Evolutionary conservation across 164 flowering plant genomes (phyloP).

Genomic region (Annona cherimola): DNA sequence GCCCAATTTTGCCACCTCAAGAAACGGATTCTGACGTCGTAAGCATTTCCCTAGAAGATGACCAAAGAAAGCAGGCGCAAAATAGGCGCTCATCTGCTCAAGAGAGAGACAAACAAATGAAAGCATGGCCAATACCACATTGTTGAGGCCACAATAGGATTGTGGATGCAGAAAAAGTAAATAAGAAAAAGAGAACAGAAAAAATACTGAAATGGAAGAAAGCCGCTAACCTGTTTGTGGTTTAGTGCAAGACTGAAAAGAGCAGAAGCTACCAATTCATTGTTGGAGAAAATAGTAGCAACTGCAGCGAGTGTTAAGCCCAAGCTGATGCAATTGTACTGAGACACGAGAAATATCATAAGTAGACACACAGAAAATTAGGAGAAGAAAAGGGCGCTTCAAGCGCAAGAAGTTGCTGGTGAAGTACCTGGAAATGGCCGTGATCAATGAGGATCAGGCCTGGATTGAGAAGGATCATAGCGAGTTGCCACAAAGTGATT

Average conservation of each 20-base stretch:
- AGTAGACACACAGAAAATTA: background rate
- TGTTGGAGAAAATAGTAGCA: slow-evolving; percentile 65
- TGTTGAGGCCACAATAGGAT: background rate
- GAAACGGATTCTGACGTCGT: slow-evolving; percentile 49
- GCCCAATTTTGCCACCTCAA: slow-evolving; percentile 67
- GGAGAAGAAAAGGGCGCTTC: too few species aligned
- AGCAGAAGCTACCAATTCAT: slow-evolving; percentile 56
- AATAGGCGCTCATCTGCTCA: slow-evolving; percentile 97
- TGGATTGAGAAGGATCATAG: slow-evolving; percentile 68
- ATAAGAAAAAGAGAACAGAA: background rate
- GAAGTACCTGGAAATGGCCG: slow-evolving; percentile 93
- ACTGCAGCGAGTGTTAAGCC: slow-evolving; percentile 85
- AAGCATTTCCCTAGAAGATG: slow-evolving; percentile 81
- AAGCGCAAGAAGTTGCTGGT: background rate
- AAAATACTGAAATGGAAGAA: background rate
- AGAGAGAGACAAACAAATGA: slow-evolving; percentile 5
- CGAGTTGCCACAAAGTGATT: slow-evolving; percentile 61
- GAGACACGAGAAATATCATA: slow-evolving; percentile 18
- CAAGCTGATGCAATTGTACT: slow-evolving; percentile 97
- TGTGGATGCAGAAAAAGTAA: background rate
- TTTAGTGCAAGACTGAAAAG: slow-evolving; percentile 78
- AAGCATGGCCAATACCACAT: background rate
- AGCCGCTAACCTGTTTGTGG: slow-evolving; percentile 76
- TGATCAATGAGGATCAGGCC: slow-evolving; percentile 84
- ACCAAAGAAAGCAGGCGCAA: slow-evolving; percentile 92